Conservation (phyloP, 768 basidiomycete species). For the Sporobolomyces pararoseus region DNA sequence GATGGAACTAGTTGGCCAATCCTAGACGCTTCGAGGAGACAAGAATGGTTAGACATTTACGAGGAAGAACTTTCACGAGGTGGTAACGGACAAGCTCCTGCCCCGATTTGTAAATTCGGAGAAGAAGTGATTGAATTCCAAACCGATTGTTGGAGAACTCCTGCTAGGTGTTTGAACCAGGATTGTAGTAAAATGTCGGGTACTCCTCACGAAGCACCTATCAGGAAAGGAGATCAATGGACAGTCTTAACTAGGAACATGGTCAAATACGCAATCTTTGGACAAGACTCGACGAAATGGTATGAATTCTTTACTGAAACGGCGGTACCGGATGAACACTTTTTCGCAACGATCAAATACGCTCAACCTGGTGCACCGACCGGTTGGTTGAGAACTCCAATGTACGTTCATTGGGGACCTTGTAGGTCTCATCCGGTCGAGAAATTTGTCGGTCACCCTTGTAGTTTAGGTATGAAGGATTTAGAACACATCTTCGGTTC, state of each 20-base stretch:
- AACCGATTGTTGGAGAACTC: slow-evolving; percentile 4
- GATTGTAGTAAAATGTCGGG: slow-evolving; percentile 2
- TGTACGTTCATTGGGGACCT: slow-evolving; percentile 20
- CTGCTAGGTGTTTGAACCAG: background rate
- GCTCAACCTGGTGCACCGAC: slow-evolving; percentile 14
- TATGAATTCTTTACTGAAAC: slow-evolving; percentile 7
- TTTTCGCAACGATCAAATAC: slow-evolving; percentile 19
- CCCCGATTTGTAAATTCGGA: slow-evolving; percentile 12
- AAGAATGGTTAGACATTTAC: slow-evolving; percentile 12
- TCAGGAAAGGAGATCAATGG: slow-evolving; percentile 11
- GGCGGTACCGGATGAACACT: slow-evolving; percentile 20
- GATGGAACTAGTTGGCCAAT: slow-evolving; percentile 15
- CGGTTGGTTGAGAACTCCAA: slow-evolving; percentile 3
- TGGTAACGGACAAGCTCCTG: background rate
- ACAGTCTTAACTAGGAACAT: slow-evolving; percentile 6
- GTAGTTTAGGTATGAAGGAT: slow-evolving; percentile 13
- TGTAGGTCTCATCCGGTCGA: slow-evolving; percentile 13
- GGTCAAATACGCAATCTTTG: slow-evolving; percentile 18
- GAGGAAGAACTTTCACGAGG: slow-evolving; percentile 1
- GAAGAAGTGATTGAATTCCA: slow-evolving; percentile 1
- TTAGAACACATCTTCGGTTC: background rate
- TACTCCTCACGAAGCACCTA: slow-evolving; percentile 3
- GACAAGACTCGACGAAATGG: background rate
- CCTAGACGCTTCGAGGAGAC: background rate
- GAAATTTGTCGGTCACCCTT: slow-evolving; percentile 5